Evolutionary conservation across 148 eudicot species (phyloP), one percentile per base, ranked within the genome.

Genomic region (Silene latifolia): DNA sequence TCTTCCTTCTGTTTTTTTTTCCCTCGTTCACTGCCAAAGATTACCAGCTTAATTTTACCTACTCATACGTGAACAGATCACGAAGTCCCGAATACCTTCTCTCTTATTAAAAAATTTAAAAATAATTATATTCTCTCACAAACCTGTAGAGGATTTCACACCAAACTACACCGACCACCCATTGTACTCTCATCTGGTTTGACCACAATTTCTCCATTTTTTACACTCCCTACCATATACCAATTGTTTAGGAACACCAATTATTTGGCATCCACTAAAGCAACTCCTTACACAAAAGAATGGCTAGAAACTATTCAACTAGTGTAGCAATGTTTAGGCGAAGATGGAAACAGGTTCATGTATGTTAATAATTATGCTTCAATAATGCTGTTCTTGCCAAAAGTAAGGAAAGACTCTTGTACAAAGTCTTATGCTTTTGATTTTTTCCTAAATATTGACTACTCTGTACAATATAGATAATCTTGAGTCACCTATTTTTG

Each of bases 331-430:
- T 63, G 39, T 53, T 32, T 44, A 13, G 32, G 61, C 56, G 46
- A 71, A 72, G 74, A 62, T 63, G 77, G 60, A 47, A 67, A 66
- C 51, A 73, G 76, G 42, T 70, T 47, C 61, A 69, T 72, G 73
- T 74, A 67, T 73, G 59, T 24, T 73, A 67, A 17, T 72, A 29
- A 76, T 67, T 59, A 76, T 61, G 74, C 65, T 81, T 73, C 76
- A 64, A 72, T 29, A 68, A 54, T 32, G 63, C 67, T 77, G 74
- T 69, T 29, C 56, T 48, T 69, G 23, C 63, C 71, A 68, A 65
- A 51, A 62, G 53, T 27, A 42, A 19, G 56, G 67, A 74, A 60
- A 48, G 76, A 62, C 64, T 72, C 65, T 67, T 18, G 21, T 32
- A 32, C 61, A 64, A 70, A 60, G 74, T 72, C 67, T 25, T 72